These are phyloP conservation scores for Verticillium dahliae DNA, from an alignment of 2,329 filamentous ascomycete genomes.

Conservation along the genomic window DNA sequence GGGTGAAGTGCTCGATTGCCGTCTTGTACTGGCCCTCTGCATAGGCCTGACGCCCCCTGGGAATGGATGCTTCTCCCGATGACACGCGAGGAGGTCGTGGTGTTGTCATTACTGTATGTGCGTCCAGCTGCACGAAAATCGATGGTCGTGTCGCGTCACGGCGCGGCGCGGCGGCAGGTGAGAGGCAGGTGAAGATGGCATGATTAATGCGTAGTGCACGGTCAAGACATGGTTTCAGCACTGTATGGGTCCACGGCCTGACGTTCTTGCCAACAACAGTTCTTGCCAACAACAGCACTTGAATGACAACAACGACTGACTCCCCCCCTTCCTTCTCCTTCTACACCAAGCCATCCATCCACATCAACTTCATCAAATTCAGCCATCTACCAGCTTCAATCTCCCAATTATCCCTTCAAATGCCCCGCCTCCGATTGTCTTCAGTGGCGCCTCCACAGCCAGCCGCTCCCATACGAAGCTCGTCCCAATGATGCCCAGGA, in stretches of 20 bases:
- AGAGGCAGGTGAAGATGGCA: not conserved
- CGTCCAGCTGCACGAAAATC: not conserved
- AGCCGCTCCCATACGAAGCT: conserved; percentile 1
- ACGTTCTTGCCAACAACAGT: too few relatives aligned
- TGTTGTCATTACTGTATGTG: not conserved
- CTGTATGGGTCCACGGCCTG: not conserved
- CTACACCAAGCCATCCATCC: too few relatives aligned
- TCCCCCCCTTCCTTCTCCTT: too few relatives aligned
- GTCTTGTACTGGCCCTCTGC: conserved; percentile 23
- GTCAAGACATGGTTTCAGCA: not conserved
- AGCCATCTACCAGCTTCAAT: conserved; percentile 8
- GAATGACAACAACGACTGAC: too few relatives aligned
- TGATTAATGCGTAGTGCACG: too few relatives aligned
- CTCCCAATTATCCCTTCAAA: conserved; percentile 9
- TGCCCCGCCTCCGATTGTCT: conserved; percentile 4
- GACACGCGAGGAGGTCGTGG: not conserved
- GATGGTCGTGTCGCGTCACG: not conserved
- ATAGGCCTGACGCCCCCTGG: conserved; percentile 23
- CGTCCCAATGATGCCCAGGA: not conserved
- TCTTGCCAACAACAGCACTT: too few relatives aligned
- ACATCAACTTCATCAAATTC: not conserved
- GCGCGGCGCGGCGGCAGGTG: not conserved
- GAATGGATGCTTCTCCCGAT: not conserved
- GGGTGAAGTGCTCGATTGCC: conserved; percentile 29
- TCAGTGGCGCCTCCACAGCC: conserved; percentile 8